Conservation (phyloP, 495 filamentous ascomycete genomes). For the Tuber borchii region DNA sequence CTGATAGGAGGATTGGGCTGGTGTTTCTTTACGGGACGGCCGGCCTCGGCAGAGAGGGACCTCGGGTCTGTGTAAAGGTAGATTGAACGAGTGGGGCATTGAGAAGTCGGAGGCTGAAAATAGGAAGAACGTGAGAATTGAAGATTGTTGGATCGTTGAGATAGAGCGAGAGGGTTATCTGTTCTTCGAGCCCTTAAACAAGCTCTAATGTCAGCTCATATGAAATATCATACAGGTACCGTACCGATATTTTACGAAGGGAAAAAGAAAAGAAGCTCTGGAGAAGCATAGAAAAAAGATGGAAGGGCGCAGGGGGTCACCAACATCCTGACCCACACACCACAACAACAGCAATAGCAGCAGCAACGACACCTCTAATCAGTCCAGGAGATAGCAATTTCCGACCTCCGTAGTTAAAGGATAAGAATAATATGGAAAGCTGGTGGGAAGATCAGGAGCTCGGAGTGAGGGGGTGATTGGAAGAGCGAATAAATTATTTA, state of each 20-base stretch:
- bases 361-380: conserved; percentile 10
- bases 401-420: neutral
- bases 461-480: neutral
- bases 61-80: conserved; percentile 33
- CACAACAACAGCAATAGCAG: conserved; percentile 7
- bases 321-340: conserved; percentile 24
- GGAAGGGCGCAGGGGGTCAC: conserved; percentile 11
- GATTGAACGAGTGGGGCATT: conserved; percentile 23
- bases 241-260: conserved; percentile 10
- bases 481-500: conserved; percentile 19
- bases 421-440: neutral
- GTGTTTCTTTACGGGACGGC: conserved; percentile 29
- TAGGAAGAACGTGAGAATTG: conserved; percentile 36
- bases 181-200: conserved; percentile 1
- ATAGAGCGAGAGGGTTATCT: conserved; percentile 34
- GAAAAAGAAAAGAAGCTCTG: conserved; percentile 20
- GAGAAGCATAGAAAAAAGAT: neutral
- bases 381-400: neutral
- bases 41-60: conserved; percentile 30
- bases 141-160: conserved; percentile 38
- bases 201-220: conserved; percentile 12
- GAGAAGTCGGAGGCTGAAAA: conserved; percentile 28
- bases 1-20: conserved; percentile 24
- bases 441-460: conserved; percentile 11
- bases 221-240: conserved; percentile 16